Evolutionary conservation across 352 stramenopile species (phyloP).

Genomic region (Blastocystis sp.): DNA sequence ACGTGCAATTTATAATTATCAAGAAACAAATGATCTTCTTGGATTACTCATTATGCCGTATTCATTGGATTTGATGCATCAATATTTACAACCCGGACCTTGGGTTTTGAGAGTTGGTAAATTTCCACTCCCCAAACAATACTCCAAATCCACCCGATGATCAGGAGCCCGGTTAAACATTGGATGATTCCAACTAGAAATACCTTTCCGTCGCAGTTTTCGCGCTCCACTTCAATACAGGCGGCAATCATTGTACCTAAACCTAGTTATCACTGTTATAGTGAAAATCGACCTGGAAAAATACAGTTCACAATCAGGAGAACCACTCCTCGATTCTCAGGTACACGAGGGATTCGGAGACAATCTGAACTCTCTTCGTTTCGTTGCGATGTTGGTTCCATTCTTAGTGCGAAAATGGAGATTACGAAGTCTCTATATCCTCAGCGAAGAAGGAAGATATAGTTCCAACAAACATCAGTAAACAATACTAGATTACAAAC

Average conservation of each 20-base stretch:
- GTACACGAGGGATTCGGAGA: slow-evolving; percentile 16
- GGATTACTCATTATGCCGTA: background rate
- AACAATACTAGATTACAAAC: background rate
- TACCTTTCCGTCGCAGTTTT: background rate
- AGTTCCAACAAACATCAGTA: slow-evolving; percentile 6
- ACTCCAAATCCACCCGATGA: slow-evolving; percentile 42
- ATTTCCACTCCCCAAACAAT: slow-evolving; percentile 46
- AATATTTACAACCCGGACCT: slow-evolving; percentile 18
- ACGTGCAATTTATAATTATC: no score
- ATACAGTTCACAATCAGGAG: slow-evolving; percentile 22
- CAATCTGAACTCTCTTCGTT: background rate
- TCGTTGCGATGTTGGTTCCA: background rate
- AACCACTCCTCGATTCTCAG: background rate
- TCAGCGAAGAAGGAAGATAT: background rate
- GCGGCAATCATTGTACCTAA: slow-evolving; percentile 37
- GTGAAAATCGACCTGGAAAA: background rate
- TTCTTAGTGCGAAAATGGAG: background rate
- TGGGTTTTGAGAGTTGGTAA: slow-evolving; percentile 5
- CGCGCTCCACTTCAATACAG: slow-evolving; percentile 1
- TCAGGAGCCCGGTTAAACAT: background rate
- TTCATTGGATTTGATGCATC: background rate
- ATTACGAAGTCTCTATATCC: background rate
- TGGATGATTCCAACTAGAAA: slow-evolving; percentile 12
- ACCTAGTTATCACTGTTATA: background rate
- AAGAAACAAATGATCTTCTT: no score